Percentiles rank a stretch among this genome's conserved stretches.
phyloP scores from a whole-genome alignment of 2,329 filamentous ascomycete species.

The Fusarium devonianum region DNA sequence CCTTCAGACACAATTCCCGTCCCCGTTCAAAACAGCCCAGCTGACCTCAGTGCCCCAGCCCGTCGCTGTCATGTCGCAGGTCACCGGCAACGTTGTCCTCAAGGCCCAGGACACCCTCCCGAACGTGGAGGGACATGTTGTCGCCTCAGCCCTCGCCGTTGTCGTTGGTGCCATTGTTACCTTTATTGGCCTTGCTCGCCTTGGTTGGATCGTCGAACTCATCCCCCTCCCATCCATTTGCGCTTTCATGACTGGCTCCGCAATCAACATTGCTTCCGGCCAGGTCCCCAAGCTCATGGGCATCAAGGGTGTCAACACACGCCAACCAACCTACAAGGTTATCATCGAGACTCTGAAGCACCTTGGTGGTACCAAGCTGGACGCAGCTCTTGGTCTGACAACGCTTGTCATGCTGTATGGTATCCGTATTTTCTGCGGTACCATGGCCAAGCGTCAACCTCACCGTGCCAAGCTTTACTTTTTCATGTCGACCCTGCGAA shows the following conservation, averaged over 20 bases:
- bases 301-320: slow-evolving; percentile 58
- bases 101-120: slow-evolving; percentile 49
- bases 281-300: slow-evolving; percentile 61
- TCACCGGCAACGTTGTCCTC: slow-evolving; percentile 58
- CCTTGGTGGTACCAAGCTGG: slow-evolving; percentile 61
- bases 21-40: not conserved
- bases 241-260: slow-evolving; percentile 63
- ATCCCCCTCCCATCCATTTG: slow-evolving; percentile 61
- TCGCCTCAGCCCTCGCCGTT: slow-evolving; percentile 57
- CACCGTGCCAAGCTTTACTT: slow-evolving; percentile 74
- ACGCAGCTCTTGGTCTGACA: slow-evolving; percentile 77
- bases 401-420: slow-evolving; percentile 72
- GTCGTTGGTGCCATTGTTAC: slow-evolving; percentile 58
- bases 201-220: slow-evolving; percentile 63
- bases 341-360: slow-evolving; percentile 60
- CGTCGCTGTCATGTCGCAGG: slow-evolving; percentile 61
- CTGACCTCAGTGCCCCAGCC: slow-evolving; percentile 50
- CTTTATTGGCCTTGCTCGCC: slow-evolving; percentile 57
- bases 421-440: slow-evolving; percentile 68
- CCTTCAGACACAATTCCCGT: not conserved
- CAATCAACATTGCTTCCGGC: slow-evolving; percentile 57
- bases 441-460: slow-evolving; percentile 71
- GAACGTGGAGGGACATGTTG: slow-evolving; percentile 50
- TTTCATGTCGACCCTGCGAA: slow-evolving; percentile 79
- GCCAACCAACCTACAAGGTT: slow-evolving; percentile 56